Evolutionary conservation across 2,329 filamentous ascomycete genomes (phyloP).

Genomic region (Aspergillus quadricinctus): DNA sequence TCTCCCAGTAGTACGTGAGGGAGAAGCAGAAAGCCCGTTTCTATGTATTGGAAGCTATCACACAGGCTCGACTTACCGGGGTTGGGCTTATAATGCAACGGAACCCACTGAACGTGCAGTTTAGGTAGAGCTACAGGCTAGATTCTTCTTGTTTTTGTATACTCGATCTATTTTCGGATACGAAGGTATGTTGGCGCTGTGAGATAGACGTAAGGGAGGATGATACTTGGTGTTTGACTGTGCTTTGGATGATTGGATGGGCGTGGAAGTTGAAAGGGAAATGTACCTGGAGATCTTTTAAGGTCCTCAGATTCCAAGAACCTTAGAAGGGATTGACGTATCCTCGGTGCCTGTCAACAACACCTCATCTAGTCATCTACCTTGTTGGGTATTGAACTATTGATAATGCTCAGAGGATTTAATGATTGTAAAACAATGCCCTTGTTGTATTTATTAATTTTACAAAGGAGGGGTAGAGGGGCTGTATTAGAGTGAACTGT

Average conservation of each 20-base stretch:
- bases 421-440: neutral
- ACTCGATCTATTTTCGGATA: neutral
- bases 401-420: neutral
- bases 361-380: neutral
- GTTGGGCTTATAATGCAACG: neutral
- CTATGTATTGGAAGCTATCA: neutral
- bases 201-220: neutral
- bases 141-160: neutral
- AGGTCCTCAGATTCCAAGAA: neutral
- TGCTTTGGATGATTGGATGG: neutral
- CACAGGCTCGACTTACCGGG: too few species aligned
- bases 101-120: too few species aligned
- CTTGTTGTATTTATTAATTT: neutral
- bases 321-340: neutral
- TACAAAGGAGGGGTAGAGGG: neutral
- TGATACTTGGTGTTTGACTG: neutral
- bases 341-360: neutral
- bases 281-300: neutral
- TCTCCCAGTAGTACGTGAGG: neutral
- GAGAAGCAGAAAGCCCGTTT: neutral
- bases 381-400: neutral
- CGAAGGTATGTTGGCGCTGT: neutral
- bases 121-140: neutral
- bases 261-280: neutral
- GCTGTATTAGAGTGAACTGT: neutral